Percentiles rank a stretch among this genome's conserved stretches.
These are phyloP conservation scores for Gliomastix tumulicola DNA, from an alignment of 2,329 filamentous ascomycete genomes.

Conservation along the genomic window DNA sequence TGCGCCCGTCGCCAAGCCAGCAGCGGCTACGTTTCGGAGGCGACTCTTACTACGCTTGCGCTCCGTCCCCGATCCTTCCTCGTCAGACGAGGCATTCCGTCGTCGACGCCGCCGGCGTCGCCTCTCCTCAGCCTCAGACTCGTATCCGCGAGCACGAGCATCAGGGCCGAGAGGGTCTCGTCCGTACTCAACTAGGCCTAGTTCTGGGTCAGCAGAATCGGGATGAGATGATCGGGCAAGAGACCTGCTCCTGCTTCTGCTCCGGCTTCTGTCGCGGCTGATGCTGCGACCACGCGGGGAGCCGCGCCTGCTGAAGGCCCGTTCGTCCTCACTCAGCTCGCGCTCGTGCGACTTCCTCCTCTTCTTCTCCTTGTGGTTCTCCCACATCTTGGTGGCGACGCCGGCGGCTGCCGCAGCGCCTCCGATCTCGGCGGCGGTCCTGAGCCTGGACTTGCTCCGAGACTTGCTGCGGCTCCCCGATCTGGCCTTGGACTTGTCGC, in stretches of 20 bases:
- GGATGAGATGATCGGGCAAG: constrained; percentile 40
- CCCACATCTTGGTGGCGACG: constrained; percentile 54
- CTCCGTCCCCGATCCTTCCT: constrained; percentile 21
- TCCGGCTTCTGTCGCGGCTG: constrained; percentile 8
- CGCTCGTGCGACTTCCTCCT: constrained; percentile 16
- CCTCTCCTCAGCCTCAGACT: constrained; percentile 39
- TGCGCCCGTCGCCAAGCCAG: constrained; percentile 54
- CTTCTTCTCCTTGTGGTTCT: constrained; percentile 55
- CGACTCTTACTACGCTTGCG: constrained; percentile 46
- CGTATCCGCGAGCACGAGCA: constrained; percentile 32
- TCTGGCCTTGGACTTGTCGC: constrained; percentile 39
- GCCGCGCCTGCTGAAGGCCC: not conserved
- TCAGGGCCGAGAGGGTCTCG: constrained; percentile 44
- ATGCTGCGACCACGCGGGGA: not conserved
- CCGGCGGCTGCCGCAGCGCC: constrained; percentile 54
- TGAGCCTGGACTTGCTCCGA: constrained; percentile 38
- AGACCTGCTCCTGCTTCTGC: constrained; percentile 34
- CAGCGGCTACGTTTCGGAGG: constrained; percentile 47
- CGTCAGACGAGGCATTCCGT: constrained; percentile 22
- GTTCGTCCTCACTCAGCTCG: not conserved
- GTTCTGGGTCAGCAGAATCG: constrained; percentile 54
- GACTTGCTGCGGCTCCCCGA: constrained; percentile 20
- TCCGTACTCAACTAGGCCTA: constrained; percentile 65
- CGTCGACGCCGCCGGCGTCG: constrained; percentile 30
- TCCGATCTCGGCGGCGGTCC: constrained; percentile 53